Evolutionary conservation across 2,329 filamentous ascomycete species (phyloP).

Genomic region (Aspergillus ibericus): DNA sequence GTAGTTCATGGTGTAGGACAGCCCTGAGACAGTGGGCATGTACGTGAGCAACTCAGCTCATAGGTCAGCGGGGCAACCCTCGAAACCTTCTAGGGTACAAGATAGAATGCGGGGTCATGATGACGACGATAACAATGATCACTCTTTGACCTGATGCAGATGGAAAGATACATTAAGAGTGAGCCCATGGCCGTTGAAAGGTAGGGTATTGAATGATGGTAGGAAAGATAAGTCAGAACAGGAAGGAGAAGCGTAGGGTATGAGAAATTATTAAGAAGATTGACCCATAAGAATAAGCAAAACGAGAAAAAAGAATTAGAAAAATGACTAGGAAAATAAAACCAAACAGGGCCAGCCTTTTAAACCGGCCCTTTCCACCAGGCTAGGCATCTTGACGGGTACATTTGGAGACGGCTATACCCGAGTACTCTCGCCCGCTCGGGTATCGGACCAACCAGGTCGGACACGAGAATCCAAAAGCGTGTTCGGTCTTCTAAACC

Average conservation of each 20-base stretch:
- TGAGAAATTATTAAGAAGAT: not conserved
- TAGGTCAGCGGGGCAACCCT: too few relatives aligned
- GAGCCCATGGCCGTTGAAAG: too few relatives aligned
- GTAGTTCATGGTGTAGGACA: too few relatives aligned
- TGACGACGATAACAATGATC: too few relatives aligned
- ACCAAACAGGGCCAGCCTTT: not conserved
- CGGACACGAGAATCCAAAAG: not conserved
- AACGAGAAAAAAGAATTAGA: not conserved
- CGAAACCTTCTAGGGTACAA: too few relatives aligned
- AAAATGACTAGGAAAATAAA: not conserved
- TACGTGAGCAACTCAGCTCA: too few relatives aligned
- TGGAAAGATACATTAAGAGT: too few relatives aligned
- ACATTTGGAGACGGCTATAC: not conserved
- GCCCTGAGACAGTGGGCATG: too few relatives aligned
- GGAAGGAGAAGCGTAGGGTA: not conserved
- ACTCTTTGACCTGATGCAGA: too few relatives aligned
- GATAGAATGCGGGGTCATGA: too few relatives aligned
- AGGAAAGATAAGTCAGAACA: not conserved
- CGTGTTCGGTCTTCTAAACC: not conserved
- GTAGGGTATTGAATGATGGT: not conserved
- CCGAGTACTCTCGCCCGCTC: not conserved
- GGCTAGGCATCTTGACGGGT: not conserved
- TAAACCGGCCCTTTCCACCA: not conserved
- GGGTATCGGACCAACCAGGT: slow-evolving; percentile 2
- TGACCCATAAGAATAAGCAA: not conserved